Percentiles rank a stretch among this genome's conserved stretches.
These are phyloP conservation scores for Santalum album DNA, from an alignment of 164 flowering plant genomes.

Conservation along the genomic window DNA sequence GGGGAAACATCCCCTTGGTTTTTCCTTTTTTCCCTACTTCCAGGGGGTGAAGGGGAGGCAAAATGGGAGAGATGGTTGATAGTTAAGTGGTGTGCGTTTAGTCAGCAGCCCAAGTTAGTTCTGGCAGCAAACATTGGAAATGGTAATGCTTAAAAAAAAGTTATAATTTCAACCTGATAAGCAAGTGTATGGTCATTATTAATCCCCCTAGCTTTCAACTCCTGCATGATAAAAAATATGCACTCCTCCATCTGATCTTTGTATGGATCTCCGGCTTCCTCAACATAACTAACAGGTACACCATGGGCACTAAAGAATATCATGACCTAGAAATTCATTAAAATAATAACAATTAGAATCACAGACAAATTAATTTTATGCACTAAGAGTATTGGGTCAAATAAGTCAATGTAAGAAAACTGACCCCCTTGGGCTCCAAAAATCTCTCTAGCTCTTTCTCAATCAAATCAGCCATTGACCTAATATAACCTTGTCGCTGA, in stretches of 20 bases:
- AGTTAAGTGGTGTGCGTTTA: no score
- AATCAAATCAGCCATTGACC: slow-evolving; percentile 89
- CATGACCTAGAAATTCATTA: slow-evolving; percentile 49
- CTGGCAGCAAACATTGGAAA: no score
- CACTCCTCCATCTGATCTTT: slow-evolving; percentile 95
- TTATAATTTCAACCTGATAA: slow-evolving; percentile 98
- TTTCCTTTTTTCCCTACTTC: no score
- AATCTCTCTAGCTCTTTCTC: slow-evolving; percentile 63
- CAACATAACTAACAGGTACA: slow-evolving; percentile 72
- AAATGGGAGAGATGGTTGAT: no score
- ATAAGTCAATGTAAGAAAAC: background rate
- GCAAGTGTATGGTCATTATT: slow-evolving; percentile 79
- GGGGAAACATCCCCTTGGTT: no score
- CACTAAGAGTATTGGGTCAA: no score
- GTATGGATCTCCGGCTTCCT: slow-evolving; percentile 98
- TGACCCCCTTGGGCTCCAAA: slow-evolving; percentile 64
- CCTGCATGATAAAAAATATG: slow-evolving; percentile 69
- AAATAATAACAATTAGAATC: slow-evolving; percentile 4
- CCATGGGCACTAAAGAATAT: slow-evolving; percentile 99
- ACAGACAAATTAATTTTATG: no score
- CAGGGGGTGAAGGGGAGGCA: no score
- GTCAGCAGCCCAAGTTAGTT: no score
- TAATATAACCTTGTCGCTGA: slow-evolving; percentile 83
- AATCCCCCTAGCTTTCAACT: slow-evolving; percentile 67
- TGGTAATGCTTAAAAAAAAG: no score